These are phyloP conservation scores for Lotmaria passim DNA, from an alignment of 208 protist species.

Conservation along the genomic window DNA sequence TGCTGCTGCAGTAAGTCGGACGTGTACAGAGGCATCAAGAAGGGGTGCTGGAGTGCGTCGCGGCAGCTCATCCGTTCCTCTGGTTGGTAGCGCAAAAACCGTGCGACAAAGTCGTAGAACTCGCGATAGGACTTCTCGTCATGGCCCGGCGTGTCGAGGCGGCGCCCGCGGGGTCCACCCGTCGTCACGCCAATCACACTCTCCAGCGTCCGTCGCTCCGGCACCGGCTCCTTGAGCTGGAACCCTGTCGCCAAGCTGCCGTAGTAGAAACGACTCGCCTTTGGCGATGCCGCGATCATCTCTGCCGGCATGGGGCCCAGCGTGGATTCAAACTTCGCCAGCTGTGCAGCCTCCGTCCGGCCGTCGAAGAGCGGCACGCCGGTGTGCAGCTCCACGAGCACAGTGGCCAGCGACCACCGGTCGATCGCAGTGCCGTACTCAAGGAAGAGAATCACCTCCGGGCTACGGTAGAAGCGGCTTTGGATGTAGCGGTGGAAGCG, in stretches of 20 bases:
- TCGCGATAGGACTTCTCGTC: constrained; percentile 51
- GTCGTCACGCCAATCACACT: constrained; percentile 58
- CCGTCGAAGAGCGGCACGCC: constrained; percentile 97
- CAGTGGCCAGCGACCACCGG: constrained; percentile 98
- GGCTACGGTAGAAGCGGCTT: constrained; percentile 97
- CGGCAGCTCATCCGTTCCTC: constrained; percentile 76
- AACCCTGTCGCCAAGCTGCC: constrained; percentile 12
- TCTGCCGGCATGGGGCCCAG: constrained; percentile 68
- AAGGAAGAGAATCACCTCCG: constrained; percentile 97
- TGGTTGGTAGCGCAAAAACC: constrained; percentile 62
- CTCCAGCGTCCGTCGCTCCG: constrained; percentile 43
- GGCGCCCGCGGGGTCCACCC: constrained; percentile 48
- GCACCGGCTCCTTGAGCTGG: constrained; percentile 48
- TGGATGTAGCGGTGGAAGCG: constrained; percentile 98
- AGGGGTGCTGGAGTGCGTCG: constrained; percentile 78
- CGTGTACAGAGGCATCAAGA: constrained; percentile 54
- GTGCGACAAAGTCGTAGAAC: constrained; percentile 68
- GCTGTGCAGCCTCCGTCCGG: constrained; percentile 94
- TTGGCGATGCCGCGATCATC: constrained; percentile 69
- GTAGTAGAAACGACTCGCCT: constrained; percentile 67
- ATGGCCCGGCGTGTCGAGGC: constrained; percentile 47
- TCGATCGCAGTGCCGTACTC: constrained; percentile 96
- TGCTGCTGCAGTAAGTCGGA: constrained; percentile 46
- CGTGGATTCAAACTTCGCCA: constrained; percentile 92
- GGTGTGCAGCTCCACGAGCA: constrained; percentile 98